These are phyloP conservation scores for Chlamydomonas asymmetrica DNA, from an alignment of 139 green algal species.

Conservation along the genomic window DNA sequence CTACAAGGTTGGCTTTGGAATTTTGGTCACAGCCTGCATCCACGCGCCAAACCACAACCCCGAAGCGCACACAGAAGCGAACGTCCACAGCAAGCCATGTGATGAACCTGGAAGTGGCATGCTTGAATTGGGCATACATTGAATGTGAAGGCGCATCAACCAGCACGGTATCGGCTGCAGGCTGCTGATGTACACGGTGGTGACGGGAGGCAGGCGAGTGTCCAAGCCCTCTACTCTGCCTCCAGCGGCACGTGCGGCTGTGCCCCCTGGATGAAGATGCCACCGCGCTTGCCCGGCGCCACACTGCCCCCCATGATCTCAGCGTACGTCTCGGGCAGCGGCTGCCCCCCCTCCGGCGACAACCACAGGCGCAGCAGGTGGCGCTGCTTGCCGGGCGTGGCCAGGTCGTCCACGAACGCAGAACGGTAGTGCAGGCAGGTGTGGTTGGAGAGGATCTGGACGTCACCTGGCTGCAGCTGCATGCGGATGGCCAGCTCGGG, in stretches of 20 bases:
- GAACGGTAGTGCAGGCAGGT: constrained; percentile 55
- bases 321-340: constrained; percentile 52
- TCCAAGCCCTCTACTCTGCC: too few relatives aligned
- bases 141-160: too few relatives aligned
- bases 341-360: constrained; percentile 43
- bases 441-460: constrained; percentile 72
- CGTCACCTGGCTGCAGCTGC: constrained; percentile 65
- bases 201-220: too few relatives aligned
- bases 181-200: too few relatives aligned
- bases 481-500: constrained; percentile 51
- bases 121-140: too few relatives aligned
- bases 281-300: constrained; percentile 39
- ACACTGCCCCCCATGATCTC: constrained; percentile 47
- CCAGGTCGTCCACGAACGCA: constrained; percentile 36
- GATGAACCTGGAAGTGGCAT: too few relatives aligned
- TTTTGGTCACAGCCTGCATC: too few relatives aligned
- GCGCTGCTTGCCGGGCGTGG: constrained; percentile 43
- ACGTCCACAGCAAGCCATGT: too few relatives aligned
- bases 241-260: constrained; percentile 36
- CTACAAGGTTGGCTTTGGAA: too few relatives aligned
- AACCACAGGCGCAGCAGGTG: constrained; percentile 78
- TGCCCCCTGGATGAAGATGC: constrained; percentile 44
- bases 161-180: too few relatives aligned
- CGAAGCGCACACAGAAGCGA: too few relatives aligned
- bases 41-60: too few relatives aligned